A percentile compares a stretch with the other conserved stretches of the same genome.
Conservation (phyloP, 768 basidiomycete genomes). For the Daedalea quercina region DNA sequence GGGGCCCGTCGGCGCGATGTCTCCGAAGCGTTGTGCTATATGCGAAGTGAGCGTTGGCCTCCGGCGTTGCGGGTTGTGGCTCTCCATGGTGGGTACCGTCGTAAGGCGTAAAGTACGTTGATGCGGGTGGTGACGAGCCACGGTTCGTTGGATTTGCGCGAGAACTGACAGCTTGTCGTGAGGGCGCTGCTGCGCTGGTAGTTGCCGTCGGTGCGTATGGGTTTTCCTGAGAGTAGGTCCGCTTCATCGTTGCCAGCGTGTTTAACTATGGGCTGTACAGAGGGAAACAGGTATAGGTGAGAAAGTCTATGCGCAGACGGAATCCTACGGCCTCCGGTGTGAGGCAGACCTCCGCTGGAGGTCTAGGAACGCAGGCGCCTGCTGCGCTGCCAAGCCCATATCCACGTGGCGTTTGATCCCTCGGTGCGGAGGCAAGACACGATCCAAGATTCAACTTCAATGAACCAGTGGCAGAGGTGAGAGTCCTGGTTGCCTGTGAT, state of each 20-base stretch:
- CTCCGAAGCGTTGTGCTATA: conserved; percentile 77
- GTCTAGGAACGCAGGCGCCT: too few species aligned
- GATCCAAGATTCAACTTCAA: too few species aligned
- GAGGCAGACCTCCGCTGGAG: background rate
- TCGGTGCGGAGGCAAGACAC: too few species aligned
- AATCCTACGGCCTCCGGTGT: background rate
- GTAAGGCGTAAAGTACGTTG: conserved; percentile 67
- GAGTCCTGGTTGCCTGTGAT: too few species aligned
- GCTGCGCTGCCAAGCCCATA: too few species aligned
- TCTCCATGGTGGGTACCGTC: conserved; percentile 41
- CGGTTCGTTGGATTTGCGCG: conserved; percentile 15
- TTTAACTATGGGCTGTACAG: too few species aligned
- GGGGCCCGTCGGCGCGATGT: conserved; percentile 46
- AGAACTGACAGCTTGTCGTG: conserved; percentile 8
- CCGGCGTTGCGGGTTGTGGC: conserved; percentile 47
- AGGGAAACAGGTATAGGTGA: background rate
- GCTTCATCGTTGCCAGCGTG: background rate
- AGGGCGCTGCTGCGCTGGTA: conserved; percentile 12
- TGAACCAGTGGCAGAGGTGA: too few species aligned
- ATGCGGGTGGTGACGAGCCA: conserved; percentile 66
- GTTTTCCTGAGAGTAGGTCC: conserved; percentile 5
- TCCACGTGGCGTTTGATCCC: too few species aligned
- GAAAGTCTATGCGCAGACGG: background rate
- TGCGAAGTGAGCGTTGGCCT: conserved; percentile 69
- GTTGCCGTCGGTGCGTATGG: conserved; percentile 1